Evolutionary conservation across 2,329 filamentous ascomycete genomes (phyloP), one percentile per base, ranked within the genome.

Genomic region (Onygena corvina): DNA sequence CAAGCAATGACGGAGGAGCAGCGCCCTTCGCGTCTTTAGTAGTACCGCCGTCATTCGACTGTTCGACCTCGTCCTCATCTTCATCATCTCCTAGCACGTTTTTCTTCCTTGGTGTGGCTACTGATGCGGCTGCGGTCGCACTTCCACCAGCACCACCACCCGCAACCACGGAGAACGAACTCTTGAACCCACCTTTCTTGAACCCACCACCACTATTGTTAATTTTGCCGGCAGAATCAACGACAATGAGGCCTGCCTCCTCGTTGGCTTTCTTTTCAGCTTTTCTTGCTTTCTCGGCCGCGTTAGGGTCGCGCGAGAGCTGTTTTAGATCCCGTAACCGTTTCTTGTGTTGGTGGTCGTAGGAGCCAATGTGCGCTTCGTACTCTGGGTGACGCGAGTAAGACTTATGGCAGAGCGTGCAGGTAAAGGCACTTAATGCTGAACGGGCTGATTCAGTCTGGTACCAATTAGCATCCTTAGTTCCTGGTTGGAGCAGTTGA

Each of bases 311-410:
- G 29, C 65, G 62, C 4, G 65, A 71, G 35, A 71, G 59, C 54
- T 71, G 68, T 53, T 72, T 72, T 16, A 72, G 61, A 34, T 72
- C 69, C 51, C 69, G 65, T 4, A 68, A 57, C 51, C 73, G 69
- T 70, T 93, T 88, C 65, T 88, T 89, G 68, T 98, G 92, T 59
- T 86, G 85, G 68, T 98, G 92, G 63, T 96, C 92, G 67, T 96
- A 96, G 60, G 85, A 92, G 55, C 81, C 81, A 50, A 95, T 85
- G 65, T 98, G 92, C 5, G 89, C 84, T 67, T 96, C 90, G 65
- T 93, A 95, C 65, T 96, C 90, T 63, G 93, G 90, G 76, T 94
- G 90, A 50, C 92, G 87, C 1, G 83, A 81, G 69, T 96, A 98
- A 59, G 89, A 90, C 70, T 96, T 96, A 55, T 84, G 81, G 72